Evolutionary conservation across 805 yeast species (phyloP), one percentile per base, ranked within the genome.

Genomic region (Martiniozyma abietophila): DNA sequence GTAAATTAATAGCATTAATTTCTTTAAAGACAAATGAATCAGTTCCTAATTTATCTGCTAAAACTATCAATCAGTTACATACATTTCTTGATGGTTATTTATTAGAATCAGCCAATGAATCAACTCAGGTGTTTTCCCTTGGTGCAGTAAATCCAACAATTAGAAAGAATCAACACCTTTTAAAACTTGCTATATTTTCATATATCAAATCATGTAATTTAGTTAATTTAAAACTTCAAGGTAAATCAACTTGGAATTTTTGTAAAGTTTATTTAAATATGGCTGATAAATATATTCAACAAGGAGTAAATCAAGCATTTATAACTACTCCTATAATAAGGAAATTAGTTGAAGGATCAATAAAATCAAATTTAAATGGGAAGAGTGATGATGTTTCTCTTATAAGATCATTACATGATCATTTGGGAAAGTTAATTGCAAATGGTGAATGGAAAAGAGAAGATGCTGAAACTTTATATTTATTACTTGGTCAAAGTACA

Each of bases 121-220:
- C 71, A 19, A 65, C 71, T 6, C 71, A 69, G 50, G 65, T 80
- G 2, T 66, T 80, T 29, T 75, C 86, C 1, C 54, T 81, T 26
- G 94, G 94, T 2, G 71, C 79, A 19, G 74, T 76, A 33, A 81
- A 81, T 47, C 76, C 78, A 4, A 84, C 78, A 32, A 82, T 81
- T 24, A 54, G 62, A 9, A 60, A 58, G 33, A 76, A 78, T 46
- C 67, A 75, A 26, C 60, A 60, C 8, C 34, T 53, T 1, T 52
- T 81, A 28, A 64, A 76, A 47, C 52, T 64, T 5, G 56, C 62
- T 19, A 69, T 80, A 4, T 70, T 80, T 35, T 62, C 60, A 20
- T 58, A 71, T 39, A 56, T 76, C 21, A 69, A 68, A 41, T 52
- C 49, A 25, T 64, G 70, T 42, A 80, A 84, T 18, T 51, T 76